These are phyloP conservation scores for Nannizzia gypsea DNA, from an alignment of 2,329 filamentous ascomycete genomes.

Conservation along the genomic window DNA sequence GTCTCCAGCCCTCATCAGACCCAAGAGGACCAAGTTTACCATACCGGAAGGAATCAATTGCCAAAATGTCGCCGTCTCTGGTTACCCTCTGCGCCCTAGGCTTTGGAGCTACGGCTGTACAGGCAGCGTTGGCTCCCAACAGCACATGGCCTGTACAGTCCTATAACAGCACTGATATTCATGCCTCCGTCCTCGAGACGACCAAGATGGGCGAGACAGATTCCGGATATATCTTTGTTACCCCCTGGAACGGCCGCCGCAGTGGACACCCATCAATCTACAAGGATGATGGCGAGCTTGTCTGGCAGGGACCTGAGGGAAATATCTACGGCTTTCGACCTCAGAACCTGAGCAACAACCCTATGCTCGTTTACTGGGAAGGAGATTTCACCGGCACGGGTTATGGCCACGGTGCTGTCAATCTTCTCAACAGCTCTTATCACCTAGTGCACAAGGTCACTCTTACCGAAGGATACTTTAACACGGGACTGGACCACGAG, in stretches of 20 bases:
- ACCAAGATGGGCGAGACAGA: constrained; percentile 23
- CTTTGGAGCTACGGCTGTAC: background rate
- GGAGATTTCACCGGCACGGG: constrained; percentile 19
- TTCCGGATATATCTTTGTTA: constrained; percentile 27
- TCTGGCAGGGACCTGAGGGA: constrained; percentile 27
- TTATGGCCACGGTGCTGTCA: constrained; percentile 14
- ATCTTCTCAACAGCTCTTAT: constrained; percentile 16
- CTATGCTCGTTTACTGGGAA: constrained; percentile 29
- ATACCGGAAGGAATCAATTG: background rate
- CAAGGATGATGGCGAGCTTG: constrained; percentile 25
- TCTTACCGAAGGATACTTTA: constrained; percentile 7
- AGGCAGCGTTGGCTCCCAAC: background rate
- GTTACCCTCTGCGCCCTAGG: background rate
- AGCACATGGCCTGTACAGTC: constrained; percentile 14
- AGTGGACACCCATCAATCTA: constrained; percentile 27
- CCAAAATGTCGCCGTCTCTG: background rate
- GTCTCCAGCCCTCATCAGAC: no score
- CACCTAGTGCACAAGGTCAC: constrained; percentile 11
- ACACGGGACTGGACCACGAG: constrained; percentile 10
- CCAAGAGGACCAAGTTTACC: background rate
- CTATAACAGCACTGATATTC: constrained; percentile 13
- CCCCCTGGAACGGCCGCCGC: constrained; percentile 20
- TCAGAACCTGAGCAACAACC: constrained; percentile 23
- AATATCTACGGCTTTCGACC: constrained; percentile 23
- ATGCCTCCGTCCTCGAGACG: constrained; percentile 23